phyloP scores from a whole-genome alignment of 2,329 filamentous ascomycete species.

The Trichoderma breve region DNA sequence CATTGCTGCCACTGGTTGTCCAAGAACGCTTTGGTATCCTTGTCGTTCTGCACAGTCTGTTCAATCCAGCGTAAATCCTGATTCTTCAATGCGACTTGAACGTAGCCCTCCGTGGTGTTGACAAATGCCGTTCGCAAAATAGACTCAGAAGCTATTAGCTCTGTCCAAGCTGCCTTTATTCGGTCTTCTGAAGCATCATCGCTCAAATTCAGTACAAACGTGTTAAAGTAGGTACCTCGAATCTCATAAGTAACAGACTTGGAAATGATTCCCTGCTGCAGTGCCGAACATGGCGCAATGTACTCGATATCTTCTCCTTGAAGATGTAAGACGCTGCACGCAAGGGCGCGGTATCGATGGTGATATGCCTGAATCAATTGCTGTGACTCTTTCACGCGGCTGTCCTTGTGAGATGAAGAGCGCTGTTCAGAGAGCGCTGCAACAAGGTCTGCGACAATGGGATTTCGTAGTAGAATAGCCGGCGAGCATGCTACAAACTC shows the following conservation, averaged over 20 bases:
- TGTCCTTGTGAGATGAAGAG: conserved; percentile 2
- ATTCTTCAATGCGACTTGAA: conserved; percentile 64
- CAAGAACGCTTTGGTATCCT: conserved; percentile 36
- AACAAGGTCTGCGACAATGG: conserved; percentile 49
- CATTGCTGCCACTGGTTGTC: conserved; percentile 46
- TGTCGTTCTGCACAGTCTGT: conserved; percentile 28
- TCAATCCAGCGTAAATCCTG: conserved; percentile 45
- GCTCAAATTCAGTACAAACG: conserved; percentile 61
- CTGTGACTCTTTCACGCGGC: conserved; percentile 46
- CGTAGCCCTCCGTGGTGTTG: conserved; percentile 69
- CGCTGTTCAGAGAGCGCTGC: conserved; percentile 31
- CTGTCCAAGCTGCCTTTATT: conserved; percentile 58
- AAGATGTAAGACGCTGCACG: conserved; percentile 53
- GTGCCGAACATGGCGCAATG: conserved; percentile 76
- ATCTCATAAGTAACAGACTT: conserved; percentile 57
- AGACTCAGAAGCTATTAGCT: conserved; percentile 51
- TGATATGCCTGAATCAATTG: conserved; percentile 63
- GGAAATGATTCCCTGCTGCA: conserved; percentile 85
- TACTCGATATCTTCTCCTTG: conserved; percentile 60
- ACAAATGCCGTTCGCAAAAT: conserved; percentile 73
- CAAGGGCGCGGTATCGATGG: conserved; percentile 56
- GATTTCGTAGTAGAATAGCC: conserved; percentile 65
- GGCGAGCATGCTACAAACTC: conserved; percentile 63
- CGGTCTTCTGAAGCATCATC: conserved; percentile 41
- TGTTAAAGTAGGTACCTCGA: conserved; percentile 70